Conservation (phyloP, 2,329 filamentous ascomycete species). For the Sclerotinia glacialis region DNA sequence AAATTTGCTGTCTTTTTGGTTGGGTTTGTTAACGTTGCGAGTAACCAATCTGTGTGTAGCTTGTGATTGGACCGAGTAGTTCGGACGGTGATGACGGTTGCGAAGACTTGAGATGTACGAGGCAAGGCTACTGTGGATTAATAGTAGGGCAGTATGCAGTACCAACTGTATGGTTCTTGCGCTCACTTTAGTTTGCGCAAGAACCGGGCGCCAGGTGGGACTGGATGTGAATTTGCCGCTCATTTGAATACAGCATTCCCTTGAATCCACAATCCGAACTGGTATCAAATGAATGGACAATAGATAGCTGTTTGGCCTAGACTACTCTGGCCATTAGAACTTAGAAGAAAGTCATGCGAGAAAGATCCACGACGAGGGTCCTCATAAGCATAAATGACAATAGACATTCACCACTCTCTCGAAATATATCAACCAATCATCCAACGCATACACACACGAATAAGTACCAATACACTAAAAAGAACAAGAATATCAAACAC, state of each 20-base stretch:
- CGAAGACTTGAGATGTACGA: too few relatives aligned
- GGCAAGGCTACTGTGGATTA: too few relatives aligned
- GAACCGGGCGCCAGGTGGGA: background rate
- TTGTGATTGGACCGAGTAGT: too few relatives aligned
- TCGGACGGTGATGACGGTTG: too few relatives aligned
- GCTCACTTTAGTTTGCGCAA: background rate
- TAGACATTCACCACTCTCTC: background rate
- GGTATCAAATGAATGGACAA: too few relatives aligned
- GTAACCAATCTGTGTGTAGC: too few relatives aligned
- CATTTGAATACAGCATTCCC: background rate
- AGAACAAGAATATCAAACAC: background rate
- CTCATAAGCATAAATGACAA: background rate
- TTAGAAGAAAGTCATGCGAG: too few relatives aligned
- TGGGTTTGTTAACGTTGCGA: too few relatives aligned
- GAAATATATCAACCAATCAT: background rate
- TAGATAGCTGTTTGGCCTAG: too few relatives aligned
- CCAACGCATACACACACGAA: background rate
- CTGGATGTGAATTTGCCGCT: background rate
- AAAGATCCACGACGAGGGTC: background rate
- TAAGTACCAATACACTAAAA: background rate
- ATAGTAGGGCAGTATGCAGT: background rate
- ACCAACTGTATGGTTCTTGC: background rate
- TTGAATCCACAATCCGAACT: too few relatives aligned
- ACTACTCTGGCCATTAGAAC: too few relatives aligned
- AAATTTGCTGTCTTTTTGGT: too few relatives aligned